Conservation (phyloP, 2,329 filamentous ascomycete species). For the Cytospora mali region DNA sequence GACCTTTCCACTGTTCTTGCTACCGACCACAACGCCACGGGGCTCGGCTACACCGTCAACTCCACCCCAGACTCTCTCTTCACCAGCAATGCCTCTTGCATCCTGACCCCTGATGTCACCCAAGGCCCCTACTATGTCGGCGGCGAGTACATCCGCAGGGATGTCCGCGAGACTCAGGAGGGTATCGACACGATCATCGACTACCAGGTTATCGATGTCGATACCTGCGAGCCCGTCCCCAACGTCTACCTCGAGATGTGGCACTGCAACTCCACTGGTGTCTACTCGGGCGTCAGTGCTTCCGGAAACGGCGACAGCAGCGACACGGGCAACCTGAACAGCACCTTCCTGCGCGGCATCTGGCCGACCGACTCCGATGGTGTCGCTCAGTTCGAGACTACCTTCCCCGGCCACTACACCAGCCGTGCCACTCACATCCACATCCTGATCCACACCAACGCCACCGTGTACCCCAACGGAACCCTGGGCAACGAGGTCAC, state of each 20-base stretch:
- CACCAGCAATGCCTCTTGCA: conserved; percentile 44
- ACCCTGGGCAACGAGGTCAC: conserved; percentile 42
- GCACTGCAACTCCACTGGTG: conserved; percentile 47
- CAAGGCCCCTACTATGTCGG: conserved; percentile 55
- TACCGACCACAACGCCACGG: conserved; percentile 41
- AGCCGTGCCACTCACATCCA: conserved; percentile 52
- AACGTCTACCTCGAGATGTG: conserved; percentile 56
- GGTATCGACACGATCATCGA: conserved; percentile 54
- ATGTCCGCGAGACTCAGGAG: conserved; percentile 50
- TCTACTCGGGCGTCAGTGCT: conserved; percentile 40
- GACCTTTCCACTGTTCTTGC: conserved; percentile 38
- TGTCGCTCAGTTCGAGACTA: conserved; percentile 43
- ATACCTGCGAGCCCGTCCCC: conserved; percentile 54
- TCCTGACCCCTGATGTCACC: conserved; percentile 50
- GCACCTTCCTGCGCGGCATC: conserved; percentile 46
- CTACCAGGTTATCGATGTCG: conserved; percentile 56
- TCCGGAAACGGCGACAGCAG: conserved; percentile 42
- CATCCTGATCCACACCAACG: conserved; percentile 37
- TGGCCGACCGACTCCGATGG: conserved; percentile 44
- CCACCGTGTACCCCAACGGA: conserved; percentile 41
- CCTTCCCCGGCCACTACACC: conserved; percentile 50
- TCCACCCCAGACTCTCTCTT: conserved; percentile 39
- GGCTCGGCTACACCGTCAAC: conserved; percentile 36
- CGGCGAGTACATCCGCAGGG: conserved; percentile 52
- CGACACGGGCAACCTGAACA: conserved; percentile 45